phyloP scores from a whole-genome alignment of 495 filamentous ascomycete genomes.

The Sphaerosporella brunnea region DNA sequence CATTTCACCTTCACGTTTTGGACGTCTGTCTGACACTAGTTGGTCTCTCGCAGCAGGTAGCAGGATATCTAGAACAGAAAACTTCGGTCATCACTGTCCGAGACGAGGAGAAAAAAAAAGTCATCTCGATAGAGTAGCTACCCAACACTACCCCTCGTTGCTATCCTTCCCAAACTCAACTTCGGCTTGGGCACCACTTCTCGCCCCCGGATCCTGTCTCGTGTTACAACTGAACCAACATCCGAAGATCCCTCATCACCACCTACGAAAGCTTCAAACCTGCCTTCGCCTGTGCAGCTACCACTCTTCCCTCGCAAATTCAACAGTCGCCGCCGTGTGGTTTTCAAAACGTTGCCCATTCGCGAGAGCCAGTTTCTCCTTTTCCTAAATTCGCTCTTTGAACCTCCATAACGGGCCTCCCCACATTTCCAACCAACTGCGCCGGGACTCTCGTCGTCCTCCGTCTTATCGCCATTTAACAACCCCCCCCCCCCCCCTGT shows the following conservation, averaged over 20 bases:
- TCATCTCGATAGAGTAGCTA: no score
- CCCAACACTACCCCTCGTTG: no score
- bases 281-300: not conserved
- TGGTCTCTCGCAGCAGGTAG: no score
- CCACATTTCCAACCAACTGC: not conserved
- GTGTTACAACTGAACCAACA: conserved; percentile 1
- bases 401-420: conserved; percentile 35
- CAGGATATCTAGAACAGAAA: no score
- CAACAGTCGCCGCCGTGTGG: conserved; percentile 14
- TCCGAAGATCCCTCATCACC: no score
- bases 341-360: conserved; percentile 28
- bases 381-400: conserved; percentile 38
- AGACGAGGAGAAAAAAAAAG: no score
- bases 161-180: no score
- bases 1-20: no score
- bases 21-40: no score
- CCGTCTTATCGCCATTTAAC: not conserved
- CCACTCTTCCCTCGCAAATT: not conserved
- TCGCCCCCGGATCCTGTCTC: conserved; percentile 1
- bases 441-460: not conserved
- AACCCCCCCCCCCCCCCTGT: not conserved
- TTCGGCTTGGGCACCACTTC: no score
- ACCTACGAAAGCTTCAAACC: no score
- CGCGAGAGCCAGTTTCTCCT: conserved; percentile 35
- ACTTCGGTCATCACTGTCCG: no score